Evolutionary conservation across 2,329 filamentous ascomycete genomes (phyloP).

Genomic region (Diaporthe longicolla): DNA sequence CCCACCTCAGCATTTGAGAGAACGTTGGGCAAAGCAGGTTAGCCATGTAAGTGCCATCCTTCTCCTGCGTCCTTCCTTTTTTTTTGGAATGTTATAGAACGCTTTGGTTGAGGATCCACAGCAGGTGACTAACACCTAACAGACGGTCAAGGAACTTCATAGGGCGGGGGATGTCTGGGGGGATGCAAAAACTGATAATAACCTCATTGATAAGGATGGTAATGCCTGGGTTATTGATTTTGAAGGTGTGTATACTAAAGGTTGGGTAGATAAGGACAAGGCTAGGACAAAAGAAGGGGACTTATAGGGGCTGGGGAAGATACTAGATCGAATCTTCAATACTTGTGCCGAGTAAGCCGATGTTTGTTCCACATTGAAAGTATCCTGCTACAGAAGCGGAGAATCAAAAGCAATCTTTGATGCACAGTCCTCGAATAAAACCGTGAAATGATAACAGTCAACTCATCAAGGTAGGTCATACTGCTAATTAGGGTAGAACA

Average conservation of each 20-base stretch:
- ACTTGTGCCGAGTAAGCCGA: neutral
- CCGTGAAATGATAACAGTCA: too few relatives aligned
- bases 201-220: constrained; percentile 46
- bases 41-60: neutral
- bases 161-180: constrained; percentile 48
- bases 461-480: too few relatives aligned
- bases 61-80: too few relatives aligned
- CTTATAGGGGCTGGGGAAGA: constrained; percentile 44
- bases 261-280: constrained; percentile 48
- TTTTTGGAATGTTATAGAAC: too few relatives aligned
- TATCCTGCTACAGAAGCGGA: too few relatives aligned
- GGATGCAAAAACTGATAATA: constrained; percentile 50
- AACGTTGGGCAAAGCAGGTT: constrained; percentile 45
- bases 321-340: neutral
- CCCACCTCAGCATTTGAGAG: neutral
- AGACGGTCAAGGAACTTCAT: constrained; percentile 45
- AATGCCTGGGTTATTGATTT: constrained; percentile 51
- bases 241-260: constrained; percentile 49
- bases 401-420: too few relatives aligned
- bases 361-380: neutral
- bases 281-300: constrained; percentile 47
- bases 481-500: too few relatives aligned
- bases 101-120: too few relatives aligned
- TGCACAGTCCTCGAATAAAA: too few relatives aligned
- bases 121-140: too few relatives aligned